phyloP scores from a whole-genome alignment of 2,329 filamentous ascomycete species.

The Claviceps sp. region DNA sequence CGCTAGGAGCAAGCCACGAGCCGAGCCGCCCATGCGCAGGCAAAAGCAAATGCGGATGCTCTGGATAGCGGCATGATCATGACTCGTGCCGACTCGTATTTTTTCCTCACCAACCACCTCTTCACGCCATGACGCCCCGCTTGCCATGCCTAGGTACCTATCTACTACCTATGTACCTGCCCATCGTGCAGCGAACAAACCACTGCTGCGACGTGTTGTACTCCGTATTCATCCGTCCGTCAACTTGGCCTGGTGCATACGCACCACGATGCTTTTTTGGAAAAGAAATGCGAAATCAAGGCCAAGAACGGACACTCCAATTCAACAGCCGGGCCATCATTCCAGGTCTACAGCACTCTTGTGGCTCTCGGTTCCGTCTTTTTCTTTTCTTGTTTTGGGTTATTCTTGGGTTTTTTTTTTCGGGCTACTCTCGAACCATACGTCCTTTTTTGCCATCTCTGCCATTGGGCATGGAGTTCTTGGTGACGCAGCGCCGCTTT shows the following conservation, averaged over 20 bases:
- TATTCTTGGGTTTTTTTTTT: background rate
- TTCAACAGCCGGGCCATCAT: background rate
- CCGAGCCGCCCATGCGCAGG: background rate
- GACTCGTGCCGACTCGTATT: background rate
- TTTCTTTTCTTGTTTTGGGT: background rate
- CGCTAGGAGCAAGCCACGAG: constrained; percentile 19
- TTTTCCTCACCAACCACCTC: background rate
- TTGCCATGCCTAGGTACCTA: background rate
- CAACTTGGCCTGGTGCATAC: no score
- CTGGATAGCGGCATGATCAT: constrained; percentile 1
- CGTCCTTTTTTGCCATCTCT: background rate
- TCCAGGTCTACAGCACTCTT: background rate
- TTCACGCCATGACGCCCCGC: background rate
- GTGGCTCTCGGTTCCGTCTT: background rate
- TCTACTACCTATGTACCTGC: no score
- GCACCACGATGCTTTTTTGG: background rate
- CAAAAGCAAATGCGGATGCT: background rate
- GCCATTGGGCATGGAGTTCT: background rate
- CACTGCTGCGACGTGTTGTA: no score
- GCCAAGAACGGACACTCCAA: background rate
- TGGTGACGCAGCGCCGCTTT: background rate
- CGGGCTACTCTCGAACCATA: background rate
- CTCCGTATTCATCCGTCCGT: no score
- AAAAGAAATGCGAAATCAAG: background rate
- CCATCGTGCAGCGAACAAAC: no score